phyloP scores from a whole-genome alignment of 2,329 filamentous ascomycete genomes.

The Cytospora piceae region DNA sequence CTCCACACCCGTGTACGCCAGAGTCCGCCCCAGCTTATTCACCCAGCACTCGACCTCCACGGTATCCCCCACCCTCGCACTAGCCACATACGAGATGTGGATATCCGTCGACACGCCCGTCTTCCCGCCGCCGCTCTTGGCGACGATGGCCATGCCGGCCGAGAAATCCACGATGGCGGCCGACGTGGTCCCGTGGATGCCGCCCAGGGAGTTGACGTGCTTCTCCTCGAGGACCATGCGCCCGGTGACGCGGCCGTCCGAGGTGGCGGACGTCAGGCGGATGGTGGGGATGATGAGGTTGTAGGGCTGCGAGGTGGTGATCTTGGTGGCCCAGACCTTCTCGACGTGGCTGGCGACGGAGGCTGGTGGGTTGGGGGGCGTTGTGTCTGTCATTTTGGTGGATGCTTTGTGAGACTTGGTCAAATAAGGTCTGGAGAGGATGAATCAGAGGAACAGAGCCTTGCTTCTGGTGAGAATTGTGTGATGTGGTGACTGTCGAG shows the following conservation, averaged over 20 bases:
- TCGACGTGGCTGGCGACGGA: slow-evolving; percentile 35
- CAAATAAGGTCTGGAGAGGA: background rate
- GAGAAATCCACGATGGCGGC: slow-evolving; percentile 75
- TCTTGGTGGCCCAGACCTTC: slow-evolving; percentile 42
- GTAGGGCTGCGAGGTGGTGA: slow-evolving; percentile 57
- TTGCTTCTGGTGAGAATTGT: too few relatives aligned
- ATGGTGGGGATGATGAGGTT: slow-evolving; percentile 53
- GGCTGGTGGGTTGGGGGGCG: slow-evolving; percentile 20
- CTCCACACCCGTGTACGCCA: slow-evolving; percentile 70
- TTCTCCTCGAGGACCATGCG: slow-evolving; percentile 52
- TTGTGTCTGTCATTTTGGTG: slow-evolving; percentile 16
- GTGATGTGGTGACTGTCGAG: too few relatives aligned
- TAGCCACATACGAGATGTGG: slow-evolving; percentile 70
- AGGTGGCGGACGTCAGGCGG: slow-evolving; percentile 47
- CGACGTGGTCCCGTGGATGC: slow-evolving; percentile 72
- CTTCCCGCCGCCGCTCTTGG: slow-evolving; percentile 61
- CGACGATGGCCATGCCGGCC: slow-evolving; percentile 72
- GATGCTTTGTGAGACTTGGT: background rate
- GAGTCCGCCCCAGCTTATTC: slow-evolving; percentile 66
- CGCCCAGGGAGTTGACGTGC: slow-evolving; percentile 70
- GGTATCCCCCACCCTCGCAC: slow-evolving; percentile 65
- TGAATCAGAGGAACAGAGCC: too few relatives aligned
- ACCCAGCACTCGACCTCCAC: slow-evolving; percentile 70
- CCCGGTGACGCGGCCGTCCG: slow-evolving; percentile 51
- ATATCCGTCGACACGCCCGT: slow-evolving; percentile 77